Base-by-base conservation (phyloP, 2,329 filamentous ascomycete species). In the Hypoxylon sp. region DNA sequence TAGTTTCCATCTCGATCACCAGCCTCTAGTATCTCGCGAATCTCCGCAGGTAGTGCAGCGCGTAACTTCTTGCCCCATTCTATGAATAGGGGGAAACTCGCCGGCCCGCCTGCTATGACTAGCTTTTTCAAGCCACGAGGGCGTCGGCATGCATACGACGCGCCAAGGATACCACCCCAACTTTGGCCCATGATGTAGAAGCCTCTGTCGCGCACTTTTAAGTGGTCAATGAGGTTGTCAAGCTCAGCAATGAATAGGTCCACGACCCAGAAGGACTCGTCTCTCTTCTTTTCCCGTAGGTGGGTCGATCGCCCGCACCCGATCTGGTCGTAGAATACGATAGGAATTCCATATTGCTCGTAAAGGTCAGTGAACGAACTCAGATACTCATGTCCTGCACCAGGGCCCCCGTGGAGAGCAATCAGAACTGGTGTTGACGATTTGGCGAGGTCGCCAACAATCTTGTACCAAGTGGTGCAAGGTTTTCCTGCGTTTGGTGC, bases 261-360 rank as follows among this genome's bases (percentile, higher is more conserved):
- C 13, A 64, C 25, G 2, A 60, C 61, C 65, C 65, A 68, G 22
- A 68, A 64, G 1, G 55, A 51, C 6, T 55, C 60, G 11, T 68
- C 65, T 6, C 50, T 50, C 1, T 22, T 25, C n/a, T 64, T 64
- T 50, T 68, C 56, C 8, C 33, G 49, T 0, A 64, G 20, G 46
- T 64, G 65, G 1, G 65, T 64, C 1, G 65, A 68, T 6, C 50
- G 33, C 2, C 55, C 65, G 50, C 60, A 68, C 0, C 65, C 65
- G 7, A 68, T 55, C 35, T 68, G 65, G 25, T 68, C 65, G n/a
- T 68, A 68, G 27, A 68, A 61, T 7, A 68, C 20, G 50, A 68
- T 48, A 0, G 65, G 61, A 13, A 61, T 37, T 2, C 51, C 33
- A 17, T 60, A 27, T 11, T 60, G 17, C 27, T 51, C 50, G 44